Evolutionary conservation across 164 flowering plant species (phyloP), one percentile per base, ranked within the genome.

Genomic region (Santalum album): DNA sequence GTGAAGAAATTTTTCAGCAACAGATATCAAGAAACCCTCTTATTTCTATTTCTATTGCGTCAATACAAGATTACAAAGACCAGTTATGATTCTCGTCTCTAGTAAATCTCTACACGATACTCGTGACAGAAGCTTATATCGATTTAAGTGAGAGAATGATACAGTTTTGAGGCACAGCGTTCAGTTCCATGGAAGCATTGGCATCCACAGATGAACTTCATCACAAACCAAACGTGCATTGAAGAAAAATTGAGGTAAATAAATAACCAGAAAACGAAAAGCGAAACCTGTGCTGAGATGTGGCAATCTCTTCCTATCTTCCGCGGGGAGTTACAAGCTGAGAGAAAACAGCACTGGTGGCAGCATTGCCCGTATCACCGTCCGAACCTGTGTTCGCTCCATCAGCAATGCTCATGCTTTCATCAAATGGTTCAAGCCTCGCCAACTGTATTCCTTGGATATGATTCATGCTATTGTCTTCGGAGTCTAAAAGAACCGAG

Each of bases 251-350:
- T 3, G 34, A 3, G 9, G 34, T 3, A 29, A 29, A 3, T 29
- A 29, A 29, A 29, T 4, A 29, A 29, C 34, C 34, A 29, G 34
- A 29, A 29, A 4, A 29, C n/a, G n/a, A n/a, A n/a, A n/a, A n/a
- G n/a, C n/a, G n/a, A n/a, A n/a, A n/a, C n/a, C n/a, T n/a, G n/a
- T n/a, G n/a, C n/a, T n/a, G n/a, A n/a, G n/a, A 29, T 29, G 9
- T 29, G 34, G 6, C 6, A 29, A 29, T 29, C 9, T 52, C 2
- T 42, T 54, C 67, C 81, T 72, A 90, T 68, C 96, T 82, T 58
- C 98, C 98, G 7, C 95, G 87, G 56, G 98, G 96, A 72, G 87
- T 82, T 25, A 90, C 96, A 25, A 90, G 75, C 72, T 90, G 98
- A 14, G 98, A 90, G 66, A 90, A 90, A 42, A 90, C 98, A 12